Conservation (phyloP, 306 rosid species). For the Medicago truncatula region MtrunA17r5.0-ANR NC_053045.1:9194501-9195000, state of each 20-base stretch:
- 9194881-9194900: slow-evolving; percentile 74
- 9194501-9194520: too few relatives aligned
- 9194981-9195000: slow-evolving; percentile 53
- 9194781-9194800: slow-evolving; percentile 46
- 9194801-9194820: slow-evolving; percentile 47
- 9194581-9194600: too few relatives aligned
- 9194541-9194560: too few relatives aligned
- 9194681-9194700: too few relatives aligned
- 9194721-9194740: too few relatives aligned
- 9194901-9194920: slow-evolving; percentile 55
- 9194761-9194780: slow-evolving; percentile 53
- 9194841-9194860: slow-evolving; percentile 64
- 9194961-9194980: slow-evolving; percentile 65
- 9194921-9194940: slow-evolving; percentile 19
- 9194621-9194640: too few relatives aligned
- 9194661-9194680: too few relatives aligned
- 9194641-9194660: too few relatives aligned
- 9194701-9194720: too few relatives aligned
- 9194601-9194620: too few relatives aligned
- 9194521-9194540: too few relatives aligned
- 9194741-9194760: neutral
- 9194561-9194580: too few relatives aligned
- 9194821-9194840: slow-evolving; percentile 61
- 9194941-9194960: slow-evolving; percentile 56
- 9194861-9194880: slow-evolving; percentile 60